A percentile compares a stretch with the other conserved stretches of the same genome.
Conservation (phyloP, 176 grass and related monocot genomes). For the Chrysopogon serrulatus region DNA sequence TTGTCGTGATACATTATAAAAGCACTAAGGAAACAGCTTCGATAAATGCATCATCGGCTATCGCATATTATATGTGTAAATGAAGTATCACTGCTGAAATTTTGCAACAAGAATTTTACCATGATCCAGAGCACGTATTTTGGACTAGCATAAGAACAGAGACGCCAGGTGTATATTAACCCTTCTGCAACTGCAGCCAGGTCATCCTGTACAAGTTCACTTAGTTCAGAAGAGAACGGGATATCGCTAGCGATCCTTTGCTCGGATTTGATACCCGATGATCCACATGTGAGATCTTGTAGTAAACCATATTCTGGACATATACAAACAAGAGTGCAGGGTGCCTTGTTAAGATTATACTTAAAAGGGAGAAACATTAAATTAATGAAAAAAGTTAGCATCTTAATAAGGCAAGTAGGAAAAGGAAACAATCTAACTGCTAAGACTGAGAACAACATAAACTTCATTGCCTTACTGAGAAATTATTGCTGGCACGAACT, state of each 20-base stretch:
- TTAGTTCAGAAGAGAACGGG: slow-evolving; percentile 95
- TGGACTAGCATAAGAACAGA: slow-evolving; percentile 99
- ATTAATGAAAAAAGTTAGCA: neutral
- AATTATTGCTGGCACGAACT: neutral
- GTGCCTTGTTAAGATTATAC: slow-evolving; percentile 19
- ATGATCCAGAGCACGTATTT: slow-evolving; percentile 97
- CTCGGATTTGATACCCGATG: slow-evolving; percentile 80
- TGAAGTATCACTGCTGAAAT: slow-evolving; percentile 6
- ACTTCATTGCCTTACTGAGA: neutral
- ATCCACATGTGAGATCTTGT: slow-evolving; percentile 98
- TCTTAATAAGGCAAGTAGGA: neutral
- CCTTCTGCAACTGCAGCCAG: slow-evolving; percentile 90
- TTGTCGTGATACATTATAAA: neutral
- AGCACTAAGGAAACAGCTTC: neutral
- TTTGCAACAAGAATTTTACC: slow-evolving; percentile 47
- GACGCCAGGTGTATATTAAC: slow-evolving; percentile 90
- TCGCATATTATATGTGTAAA: neutral
- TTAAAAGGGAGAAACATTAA: neutral
- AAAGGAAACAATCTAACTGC: neutral
- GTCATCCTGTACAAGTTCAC: slow-evolving; percentile 98
- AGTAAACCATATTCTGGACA: slow-evolving; percentile 98
- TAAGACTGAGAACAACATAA: slow-evolving; percentile 14
- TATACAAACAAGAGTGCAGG: slow-evolving; percentile 22
- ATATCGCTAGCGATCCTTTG: slow-evolving; percentile 98
- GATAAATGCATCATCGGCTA: neutral